These are phyloP conservation scores for Avena atlantica DNA, from an alignment of 176 grass and related monocot genomes.

Conservation along the genomic window DNA sequence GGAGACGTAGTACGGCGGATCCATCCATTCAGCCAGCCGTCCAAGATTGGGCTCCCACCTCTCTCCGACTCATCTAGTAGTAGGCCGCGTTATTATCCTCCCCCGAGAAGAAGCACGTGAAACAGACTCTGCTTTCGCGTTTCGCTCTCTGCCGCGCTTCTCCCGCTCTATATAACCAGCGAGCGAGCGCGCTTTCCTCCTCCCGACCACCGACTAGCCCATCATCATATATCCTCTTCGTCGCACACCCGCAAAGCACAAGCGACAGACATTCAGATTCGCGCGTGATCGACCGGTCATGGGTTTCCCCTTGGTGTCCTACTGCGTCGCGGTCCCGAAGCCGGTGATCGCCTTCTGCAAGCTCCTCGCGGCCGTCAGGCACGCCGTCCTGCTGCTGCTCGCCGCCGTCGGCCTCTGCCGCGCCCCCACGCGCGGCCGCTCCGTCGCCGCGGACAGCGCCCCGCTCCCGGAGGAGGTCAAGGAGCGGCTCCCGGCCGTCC, in stretches of 20 bases:
- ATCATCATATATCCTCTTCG: background rate
- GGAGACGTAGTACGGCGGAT: background rate
- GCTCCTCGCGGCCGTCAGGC: constrained; percentile 39
- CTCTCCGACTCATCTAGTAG: background rate
- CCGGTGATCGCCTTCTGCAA: constrained; percentile 60
- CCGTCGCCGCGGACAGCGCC: background rate
- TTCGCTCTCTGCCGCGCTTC: background rate
- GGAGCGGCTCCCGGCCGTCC: constrained; percentile 48
- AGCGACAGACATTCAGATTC: background rate
- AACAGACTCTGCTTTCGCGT: background rate
- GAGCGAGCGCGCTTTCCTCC: constrained; percentile 17
- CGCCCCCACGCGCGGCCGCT: background rate
- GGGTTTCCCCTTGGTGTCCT: constrained; percentile 73
- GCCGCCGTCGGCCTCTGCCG: constrained; percentile 43
- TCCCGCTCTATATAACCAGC: constrained; percentile 28
- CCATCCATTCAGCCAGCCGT: too few species aligned
- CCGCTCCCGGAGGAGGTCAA: constrained; percentile 55
- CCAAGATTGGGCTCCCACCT: background rate
- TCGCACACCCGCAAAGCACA: background rate
- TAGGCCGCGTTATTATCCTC: background rate
- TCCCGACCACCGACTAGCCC: background rate
- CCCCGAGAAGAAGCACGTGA: constrained; percentile 13
- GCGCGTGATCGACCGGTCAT: constrained; percentile 35
- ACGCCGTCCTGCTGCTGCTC: constrained; percentile 45
- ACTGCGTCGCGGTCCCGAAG: constrained; percentile 50